Evolutionary conservation across 306 rosid species (phyloP).

Genomic region (Gastrolobium bilobum): DNA sequence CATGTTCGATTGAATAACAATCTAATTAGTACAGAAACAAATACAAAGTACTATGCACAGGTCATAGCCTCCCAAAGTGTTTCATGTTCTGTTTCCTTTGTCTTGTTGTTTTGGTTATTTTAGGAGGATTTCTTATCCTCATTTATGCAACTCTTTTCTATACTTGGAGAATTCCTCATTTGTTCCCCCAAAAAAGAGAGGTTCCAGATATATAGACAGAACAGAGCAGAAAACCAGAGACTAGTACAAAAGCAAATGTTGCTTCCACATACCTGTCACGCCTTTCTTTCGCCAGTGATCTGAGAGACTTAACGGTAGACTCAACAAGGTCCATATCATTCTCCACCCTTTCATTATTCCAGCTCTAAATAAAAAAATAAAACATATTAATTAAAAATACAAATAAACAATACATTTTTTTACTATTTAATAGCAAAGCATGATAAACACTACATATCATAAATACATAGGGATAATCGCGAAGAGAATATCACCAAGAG

Average conservation of each 20-base stretch:
- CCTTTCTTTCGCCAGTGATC: constrained; percentile 93
- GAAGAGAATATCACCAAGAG: not conserved
- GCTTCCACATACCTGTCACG: constrained; percentile 78
- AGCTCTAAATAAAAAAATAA: constrained; percentile 59
- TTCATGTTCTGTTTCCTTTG: not conserved
- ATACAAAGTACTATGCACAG: constrained; percentile 10
- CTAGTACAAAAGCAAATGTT: constrained; percentile 10
- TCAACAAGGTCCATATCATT: constrained; percentile 77
- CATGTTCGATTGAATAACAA: constrained; percentile 30
- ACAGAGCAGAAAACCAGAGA: constrained; percentile 24
- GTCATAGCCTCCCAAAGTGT: constrained; percentile 9
- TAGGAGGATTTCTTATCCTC: constrained; percentile 12
- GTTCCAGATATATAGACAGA: not conserved
- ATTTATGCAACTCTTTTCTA: not conserved
- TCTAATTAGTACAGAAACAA: constrained; percentile 31
- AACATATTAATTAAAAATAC: not conserved
- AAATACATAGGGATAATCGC: not conserved
- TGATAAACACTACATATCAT: constrained; percentile 8
- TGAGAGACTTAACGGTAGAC: constrained; percentile 75
- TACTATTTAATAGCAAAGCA: constrained; percentile 4
- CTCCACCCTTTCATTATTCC: constrained; percentile 85
- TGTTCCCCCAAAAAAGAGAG: not conserved
- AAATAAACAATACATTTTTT: not conserved
- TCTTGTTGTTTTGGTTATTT: not conserved
- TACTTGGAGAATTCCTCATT: not conserved